phyloP scores from a whole-genome alignment of 345 rosid species.

The Ceriops decandra region DNA sequence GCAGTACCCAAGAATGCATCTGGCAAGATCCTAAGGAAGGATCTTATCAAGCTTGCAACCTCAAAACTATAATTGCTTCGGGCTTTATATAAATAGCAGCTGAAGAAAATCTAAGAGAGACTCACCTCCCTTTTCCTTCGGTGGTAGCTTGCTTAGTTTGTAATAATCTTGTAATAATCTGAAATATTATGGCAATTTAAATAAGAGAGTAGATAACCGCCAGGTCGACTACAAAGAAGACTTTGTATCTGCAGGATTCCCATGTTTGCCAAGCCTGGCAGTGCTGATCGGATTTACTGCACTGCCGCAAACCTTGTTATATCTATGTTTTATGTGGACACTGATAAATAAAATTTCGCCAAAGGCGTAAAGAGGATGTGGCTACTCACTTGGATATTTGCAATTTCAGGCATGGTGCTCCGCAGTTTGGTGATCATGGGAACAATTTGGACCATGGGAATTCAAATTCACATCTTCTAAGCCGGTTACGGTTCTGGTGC shows the following conservation, averaged over 20 bases:
- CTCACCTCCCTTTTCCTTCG: too few relatives aligned
- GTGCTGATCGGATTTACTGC: conserved; percentile 57
- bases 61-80: conserved; percentile 52
- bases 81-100: neutral
- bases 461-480: conserved; percentile 49
- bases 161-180: too few relatives aligned
- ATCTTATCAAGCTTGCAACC: conserved; percentile 68
- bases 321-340: conserved; percentile 60
- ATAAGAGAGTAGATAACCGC: conserved; percentile 37
- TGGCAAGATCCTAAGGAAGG: conserved; percentile 82
- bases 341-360: conserved; percentile 22
- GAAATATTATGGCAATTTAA: too few relatives aligned
- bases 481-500: conserved; percentile 18
- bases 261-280: conserved; percentile 54
- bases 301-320: conserved; percentile 47
- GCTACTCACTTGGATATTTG: conserved; percentile 41
- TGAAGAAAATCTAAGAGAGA: too few relatives aligned
- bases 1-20: conserved; percentile 75
- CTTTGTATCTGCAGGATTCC: conserved; percentile 49
- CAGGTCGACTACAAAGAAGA: conserved; percentile 32
- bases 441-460: conserved; percentile 49
- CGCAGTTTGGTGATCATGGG: conserved; percentile 33
- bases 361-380: conserved; percentile 22
- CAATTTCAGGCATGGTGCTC: conserved; percentile 40
- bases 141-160: too few relatives aligned